Conservation (phyloP, 2,329 filamentous ascomycete species). For the Pseudogymnoascus sp. region DNA sequence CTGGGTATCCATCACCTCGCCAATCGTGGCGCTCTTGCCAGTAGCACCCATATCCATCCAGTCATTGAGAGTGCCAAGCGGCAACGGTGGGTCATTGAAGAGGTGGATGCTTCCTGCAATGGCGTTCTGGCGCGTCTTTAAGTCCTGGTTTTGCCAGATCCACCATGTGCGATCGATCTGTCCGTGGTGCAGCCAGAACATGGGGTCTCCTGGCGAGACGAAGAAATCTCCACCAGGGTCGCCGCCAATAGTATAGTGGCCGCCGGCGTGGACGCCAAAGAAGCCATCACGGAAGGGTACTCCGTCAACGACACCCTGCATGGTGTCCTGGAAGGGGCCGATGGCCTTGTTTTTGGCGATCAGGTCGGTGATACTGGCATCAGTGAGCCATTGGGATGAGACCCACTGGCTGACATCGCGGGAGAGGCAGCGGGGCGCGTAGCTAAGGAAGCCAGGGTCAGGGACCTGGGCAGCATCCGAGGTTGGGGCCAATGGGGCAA, state of each 20-base stretch:
- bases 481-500: conserved; percentile 39
- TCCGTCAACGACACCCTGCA: conserved; percentile 32
- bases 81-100: conserved; percentile 26
- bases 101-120: conserved; percentile 35
- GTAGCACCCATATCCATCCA: neutral
- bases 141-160: conserved; percentile 41
- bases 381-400: conserved; percentile 30
- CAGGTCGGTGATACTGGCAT: conserved; percentile 27
- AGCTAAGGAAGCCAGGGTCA: conserved; percentile 26
- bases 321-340: conserved; percentile 36
- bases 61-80: neutral
- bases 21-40: neutral
- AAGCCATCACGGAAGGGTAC: conserved; percentile 23
- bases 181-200: conserved; percentile 39
- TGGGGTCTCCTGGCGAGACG: conserved; percentile 38
- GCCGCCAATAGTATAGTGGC: conserved; percentile 34
- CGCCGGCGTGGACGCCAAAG: conserved; percentile 30
- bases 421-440: conserved; percentile 37
- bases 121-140: conserved; percentile 24
- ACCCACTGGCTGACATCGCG: conserved; percentile 33
- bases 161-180: conserved; percentile 41
- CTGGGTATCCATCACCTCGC: neutral
- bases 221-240: conserved; percentile 38
- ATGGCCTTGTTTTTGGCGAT: conserved; percentile 34
- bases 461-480: conserved; percentile 29